Base-by-base conservation (phyloP, 139 green algal species). In the Yamagishiella unicocca region DNA sequence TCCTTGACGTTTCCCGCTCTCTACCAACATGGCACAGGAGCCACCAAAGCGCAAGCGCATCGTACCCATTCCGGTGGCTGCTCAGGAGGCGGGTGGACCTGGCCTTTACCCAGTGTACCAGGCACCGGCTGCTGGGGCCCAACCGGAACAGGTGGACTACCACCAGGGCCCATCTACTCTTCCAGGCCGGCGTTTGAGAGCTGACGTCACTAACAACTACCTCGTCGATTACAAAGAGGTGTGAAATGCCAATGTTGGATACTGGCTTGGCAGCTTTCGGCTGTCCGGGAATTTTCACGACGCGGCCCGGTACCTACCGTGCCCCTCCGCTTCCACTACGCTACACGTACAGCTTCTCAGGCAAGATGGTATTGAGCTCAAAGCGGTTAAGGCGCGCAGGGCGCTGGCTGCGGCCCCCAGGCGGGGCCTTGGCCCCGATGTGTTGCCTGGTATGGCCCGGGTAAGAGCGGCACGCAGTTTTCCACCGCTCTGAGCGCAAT, bases 321-420 rank as follows among this genome's bases (percentile, higher is more conserved):
- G n/a, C n/a, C n/a, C n/a, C n/a, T n/a, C n/a, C n/a, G n/a, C n/a
- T n/a, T n/a, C n/a, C n/a, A n/a, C n/a, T n/a, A n/a, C n/a, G n/a
- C n/a, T n/a, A n/a, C n/a, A 17, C 50, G 50, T 55, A 14, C 79
- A 86, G 80, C 80, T 86, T 2, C 80, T 86, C 19, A 86, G 77
- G 22, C 24, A 61, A 2, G 50, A 86, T 43, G 80, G 80, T 6
- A 43, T 86, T 4, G 43, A 86, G 19, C 25, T 24, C 43, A 86
- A 86, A 24, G 31, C 43, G 14, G 12, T 46, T 1, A 85, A 64
- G 8, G 62, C 61, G 1, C 24, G 22, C 1, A 38, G 37, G 2
- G 42, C 62, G 3, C 43, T 31, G 22, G 19, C 45, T 0, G 31
- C 29, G 8, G 58, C 78, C 17, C 4, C 77, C 6, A 70, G 54